Evolutionary conservation across 1,284 basidiomycete genomes (phyloP), one percentile per base, ranked within the genome.

Genomic region (Cerioporus squamosus): DNA sequence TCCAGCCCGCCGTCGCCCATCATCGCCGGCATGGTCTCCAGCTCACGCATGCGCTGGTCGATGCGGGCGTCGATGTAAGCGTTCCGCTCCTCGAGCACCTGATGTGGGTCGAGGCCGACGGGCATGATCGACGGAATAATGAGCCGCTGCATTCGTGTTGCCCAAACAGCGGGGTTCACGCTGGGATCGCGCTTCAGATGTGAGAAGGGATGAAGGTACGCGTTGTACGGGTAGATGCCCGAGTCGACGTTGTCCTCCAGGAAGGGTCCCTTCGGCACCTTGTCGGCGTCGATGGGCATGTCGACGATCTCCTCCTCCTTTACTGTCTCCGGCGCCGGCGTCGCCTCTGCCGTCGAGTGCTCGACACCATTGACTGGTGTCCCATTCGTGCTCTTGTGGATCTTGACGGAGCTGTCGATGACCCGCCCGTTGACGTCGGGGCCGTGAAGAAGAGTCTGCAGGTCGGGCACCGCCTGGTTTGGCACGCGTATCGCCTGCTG

Each of bases 171-270:
- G 40, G 87, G 82, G 68, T 87, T 83, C 46, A 77, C 78, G 53
- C 85, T 87, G 54, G 85, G 73, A 45, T 84, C 80, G 24, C 86
- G 83, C 61, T 85, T 85, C 62, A 93, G 84, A 66, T 91, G 87
- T 3, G 89, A 83, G 68, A 93, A 90, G 1, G 97, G 97, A 69
- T 96, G 87, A 26, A 83, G 81, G 73, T 90, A 97, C n/a, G 96
- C 90, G 73, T 98, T 98, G 81, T 97, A 98, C 0, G 97, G 97
- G 70, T 97, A 97, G 58, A 98, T 88, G 51, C 87, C 83, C 3
- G 93, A 95, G 60, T 84, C 81, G 46, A 85, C 78, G 70, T 97
- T 87, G 71, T 94, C 90, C 65, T 96, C 94, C 44, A 93, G 79
- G 70, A 87, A 88, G 2, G 85, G 82, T 0, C 84, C 87, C 64